Evolutionary conservation across 768 basidiomycete genomes (phyloP).

Genomic region (Auriscalpium orientale): DNA sequence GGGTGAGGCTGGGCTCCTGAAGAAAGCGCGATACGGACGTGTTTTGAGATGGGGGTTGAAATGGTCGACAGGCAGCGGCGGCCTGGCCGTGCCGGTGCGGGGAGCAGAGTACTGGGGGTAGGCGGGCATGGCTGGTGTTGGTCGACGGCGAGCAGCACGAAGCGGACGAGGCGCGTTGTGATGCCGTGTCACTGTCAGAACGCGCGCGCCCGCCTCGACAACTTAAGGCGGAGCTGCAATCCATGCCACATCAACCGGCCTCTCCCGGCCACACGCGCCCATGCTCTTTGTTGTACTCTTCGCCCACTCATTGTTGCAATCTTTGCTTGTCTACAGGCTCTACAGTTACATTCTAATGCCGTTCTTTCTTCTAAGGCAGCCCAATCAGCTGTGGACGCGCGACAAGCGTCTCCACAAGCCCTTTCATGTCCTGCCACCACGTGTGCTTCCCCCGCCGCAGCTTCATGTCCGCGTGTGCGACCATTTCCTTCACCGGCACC

Average conservation of each 20-base stretch:
- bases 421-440: slow-evolving; percentile 73
- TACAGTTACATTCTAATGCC: neutral
- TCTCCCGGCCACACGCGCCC: neutral
- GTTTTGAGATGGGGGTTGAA: slow-evolving; percentile 21
- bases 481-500: slow-evolving; percentile 81
- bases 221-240: neutral
- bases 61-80: slow-evolving; percentile 14
- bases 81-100: slow-evolving; percentile 11
- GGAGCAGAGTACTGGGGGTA: slow-evolving; percentile 9
- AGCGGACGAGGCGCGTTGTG: neutral
- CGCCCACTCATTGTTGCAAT: neutral
- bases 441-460: slow-evolving; percentile 69
- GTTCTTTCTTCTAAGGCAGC: neutral
- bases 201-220: neutral
- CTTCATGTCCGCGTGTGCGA: slow-evolving; percentile 83
- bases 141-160: neutral
- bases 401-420: slow-evolving; percentile 66
- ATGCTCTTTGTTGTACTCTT: no score
- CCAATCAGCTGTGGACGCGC: slow-evolving; percentile 53
- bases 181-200: neutral
- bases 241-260: neutral
- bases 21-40: slow-evolving; percentile 19
- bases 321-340: neutral
- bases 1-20: slow-evolving; percentile 6
- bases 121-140: slow-evolving; percentile 9